Base-by-base conservation (phyloP, 2,329 filamentous ascomycete genomes). In the Colletotrichum musicola region DNA sequence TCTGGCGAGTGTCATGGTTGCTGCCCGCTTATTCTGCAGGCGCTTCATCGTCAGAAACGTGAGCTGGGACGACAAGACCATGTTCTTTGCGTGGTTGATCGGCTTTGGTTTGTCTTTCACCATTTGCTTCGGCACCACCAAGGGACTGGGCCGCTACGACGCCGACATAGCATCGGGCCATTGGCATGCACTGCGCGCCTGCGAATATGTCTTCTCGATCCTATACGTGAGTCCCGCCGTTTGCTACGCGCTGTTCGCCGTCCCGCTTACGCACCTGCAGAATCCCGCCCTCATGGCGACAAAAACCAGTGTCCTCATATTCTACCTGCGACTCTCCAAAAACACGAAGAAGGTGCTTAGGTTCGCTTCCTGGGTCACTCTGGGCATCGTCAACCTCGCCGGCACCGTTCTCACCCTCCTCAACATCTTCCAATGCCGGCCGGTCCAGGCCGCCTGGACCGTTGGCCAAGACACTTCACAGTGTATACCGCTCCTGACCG, bases 251-350 rank as follows among this genome's bases (percentile, higher is more conserved):
- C 30, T 35, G 47, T 56, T 20, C 64, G 16, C 22, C 38, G 20
- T 10, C 49, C 40, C 27, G 50, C 65, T 70, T 20, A 70, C 66
- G 59, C 30, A 38, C 5, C 10, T 42, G n/a, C 74, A 95, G 90
- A 97, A 97, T 76, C 94, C 94, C 13, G 92, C 93, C 4, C 84
- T 97, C 64, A 97, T 97, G 93, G 90, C 92, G 3, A 94, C 93
- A 58, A 98, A 98, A 81, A 94, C 93, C 0, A 97, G 94, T n/a
- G 93, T 98, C 74, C 85, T 98, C 66, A 86, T 96, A 61, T 98
- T 98, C 79, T 98, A 97, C 80, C 85, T 98, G 57, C 91, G 92
- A 47, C 85, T 98, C 55, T 93, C 93, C 27, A 92, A 91, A 74
- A 92, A 93, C 68, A 90, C 88, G 0, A 90, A 97, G 72, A 89